phyloP scores from a whole-genome alignment of 2,329 filamentous ascomycete genomes.

The Claviceps spartinae region DNA sequence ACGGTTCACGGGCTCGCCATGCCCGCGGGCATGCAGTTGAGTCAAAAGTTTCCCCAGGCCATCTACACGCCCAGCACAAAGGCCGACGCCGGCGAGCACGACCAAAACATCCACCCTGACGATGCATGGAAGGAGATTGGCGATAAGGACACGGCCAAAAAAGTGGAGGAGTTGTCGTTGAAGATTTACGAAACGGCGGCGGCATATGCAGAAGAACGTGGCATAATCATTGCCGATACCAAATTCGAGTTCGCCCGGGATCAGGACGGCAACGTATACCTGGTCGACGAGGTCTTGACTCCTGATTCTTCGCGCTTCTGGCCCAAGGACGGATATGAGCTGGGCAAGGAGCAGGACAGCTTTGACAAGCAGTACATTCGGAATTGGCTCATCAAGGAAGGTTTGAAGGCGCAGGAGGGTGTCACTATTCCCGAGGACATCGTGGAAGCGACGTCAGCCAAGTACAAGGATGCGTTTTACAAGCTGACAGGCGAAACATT shows the following conservation, averaged over 20 bases:
- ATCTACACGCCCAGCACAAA: constrained; percentile 67
- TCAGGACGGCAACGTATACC: constrained; percentile 32
- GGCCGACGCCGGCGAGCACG: constrained; percentile 61
- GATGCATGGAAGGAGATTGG: constrained; percentile 35
- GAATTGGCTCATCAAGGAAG: constrained; percentile 64
- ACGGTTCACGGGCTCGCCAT: constrained; percentile 70
- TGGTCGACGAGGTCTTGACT: constrained; percentile 72
- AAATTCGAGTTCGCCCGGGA: constrained; percentile 35
- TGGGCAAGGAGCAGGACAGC: constrained; percentile 64
- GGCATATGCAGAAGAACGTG: constrained; percentile 39
- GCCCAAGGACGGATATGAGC: constrained; percentile 49
- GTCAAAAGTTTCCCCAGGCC: constrained; percentile 52
- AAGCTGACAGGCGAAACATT: constrained; percentile 44
- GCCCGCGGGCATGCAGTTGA: constrained; percentile 55
- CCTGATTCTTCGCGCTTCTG: constrained; percentile 81
- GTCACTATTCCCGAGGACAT: constrained; percentile 46
- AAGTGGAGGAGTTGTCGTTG: constrained; percentile 19
- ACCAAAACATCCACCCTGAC: constrained; percentile 74
- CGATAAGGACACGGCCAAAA: constrained; percentile 18
- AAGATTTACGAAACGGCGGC: constrained; percentile 31
- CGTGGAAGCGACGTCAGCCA: constrained; percentile 7
- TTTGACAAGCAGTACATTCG: constrained; percentile 81
- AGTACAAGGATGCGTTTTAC: constrained; percentile 22
- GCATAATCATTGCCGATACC: constrained; percentile 28
- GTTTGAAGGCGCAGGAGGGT: constrained; percentile 42